Percentiles rank a stretch among this genome's conserved stretches.
These are phyloP conservation scores for Coniferiporia sulphurascens DNA, from an alignment of 1,284 basidiomycete species.

Conservation along the genomic window DNA sequence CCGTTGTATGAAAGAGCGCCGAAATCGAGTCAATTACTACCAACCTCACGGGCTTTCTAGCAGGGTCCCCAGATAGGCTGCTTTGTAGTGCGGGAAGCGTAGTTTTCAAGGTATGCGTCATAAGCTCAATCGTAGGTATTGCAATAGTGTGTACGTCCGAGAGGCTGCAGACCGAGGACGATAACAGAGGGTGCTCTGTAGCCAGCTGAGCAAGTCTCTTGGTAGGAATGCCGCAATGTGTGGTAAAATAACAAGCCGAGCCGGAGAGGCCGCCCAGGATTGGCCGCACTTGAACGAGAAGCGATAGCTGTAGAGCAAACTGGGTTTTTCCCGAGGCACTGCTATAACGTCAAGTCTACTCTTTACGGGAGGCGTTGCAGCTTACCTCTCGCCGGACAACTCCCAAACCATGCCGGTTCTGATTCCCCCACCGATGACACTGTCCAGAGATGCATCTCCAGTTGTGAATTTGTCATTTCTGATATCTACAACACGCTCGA, in stretches of 20 bases:
- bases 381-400: conserved; percentile 81
- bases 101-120: conserved; percentile 63
- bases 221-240: conserved; percentile 69
- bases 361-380: background rate
- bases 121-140: conserved; percentile 53
- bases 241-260: conserved; percentile 70
- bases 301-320: conserved; percentile 71
- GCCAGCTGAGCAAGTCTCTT: conserved; percentile 55
- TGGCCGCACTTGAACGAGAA: conserved; percentile 66
- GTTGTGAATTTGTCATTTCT: conserved; percentile 54
- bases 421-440: conserved; percentile 69
- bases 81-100: conserved; percentile 58
- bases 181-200: conserved; percentile 44
- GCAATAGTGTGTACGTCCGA: conserved; percentile 65
- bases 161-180: conserved; percentile 44
- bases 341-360: conserved; percentile 6
- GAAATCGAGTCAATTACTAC: conserved; percentile 80
- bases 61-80: conserved; percentile 26
- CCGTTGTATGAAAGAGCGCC: conserved; percentile 66
- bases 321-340: conserved; percentile 90
- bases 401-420: conserved; percentile 78
- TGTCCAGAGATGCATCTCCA: conserved; percentile 65
- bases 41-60: conserved; percentile 56
- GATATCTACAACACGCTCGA: conserved; percentile 35
- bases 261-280: conserved; percentile 49